Evolutionary conservation across 2,329 filamentous ascomycete genomes (phyloP), one percentile per base, ranked within the genome.

Genomic region (Hypoxylon sp.): DNA sequence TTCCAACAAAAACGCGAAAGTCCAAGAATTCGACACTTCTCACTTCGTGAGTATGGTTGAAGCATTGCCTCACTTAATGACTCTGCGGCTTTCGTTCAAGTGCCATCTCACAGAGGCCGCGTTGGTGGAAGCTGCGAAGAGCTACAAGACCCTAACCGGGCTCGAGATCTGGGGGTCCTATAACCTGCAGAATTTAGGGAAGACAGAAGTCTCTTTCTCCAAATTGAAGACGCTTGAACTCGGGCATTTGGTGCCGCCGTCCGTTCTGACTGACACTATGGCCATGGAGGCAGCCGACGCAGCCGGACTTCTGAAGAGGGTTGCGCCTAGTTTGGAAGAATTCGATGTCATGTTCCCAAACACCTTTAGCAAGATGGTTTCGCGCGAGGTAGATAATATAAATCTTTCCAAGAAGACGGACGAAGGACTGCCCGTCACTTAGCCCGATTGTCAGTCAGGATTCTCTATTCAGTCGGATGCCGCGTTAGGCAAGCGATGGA

Each of bases 41-140:
- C 50, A 62, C 19, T 44, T 65, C 10, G 17, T 22, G 3, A 35
- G 37, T 3, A 37, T 65, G 17, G 22, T 60, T 3, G 26, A 60
- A 10, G 31, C 17, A 19, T 24, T 26, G 26, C 26, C 24, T 24
- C 33, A 8, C 6, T 19, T 65, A 6, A 19, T 19, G 22, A 22
- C 5, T 6, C 26, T 65, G 13, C 42, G 47, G 6, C 44, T 65
- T 26, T 24, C 3, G 14, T 55, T 65, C 17, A 4, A 26, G 2
- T 55, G 44, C 56, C 14, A 29, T 22, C 50, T 65, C 13, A 60
- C 56, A 19, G 63, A 60, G 52, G 33, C 24, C n/a, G 33, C 63
- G 19, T 26, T 65, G 19, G 14, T 17, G 10, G 48, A 47, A 14
- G 62, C 33, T 47, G 54, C 56, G 17, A 51, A 44, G 9, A 35